Evolutionary conservation across 176 grass and related monocot species (phyloP), one percentile per base, ranked within the genome.

Genomic region (Carex scoparia): DNA sequence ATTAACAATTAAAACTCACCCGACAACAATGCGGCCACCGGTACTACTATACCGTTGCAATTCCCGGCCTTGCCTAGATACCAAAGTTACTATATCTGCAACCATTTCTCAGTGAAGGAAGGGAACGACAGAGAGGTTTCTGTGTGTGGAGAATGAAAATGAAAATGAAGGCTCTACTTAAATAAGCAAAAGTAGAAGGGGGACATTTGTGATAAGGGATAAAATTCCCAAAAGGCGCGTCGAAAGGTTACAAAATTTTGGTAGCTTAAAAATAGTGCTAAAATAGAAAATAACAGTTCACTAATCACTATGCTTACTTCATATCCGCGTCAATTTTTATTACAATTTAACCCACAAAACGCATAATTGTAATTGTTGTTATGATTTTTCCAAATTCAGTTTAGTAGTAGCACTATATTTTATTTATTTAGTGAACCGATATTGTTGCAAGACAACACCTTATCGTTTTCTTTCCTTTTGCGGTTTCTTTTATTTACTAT

Each of bases 31-130:
- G 37, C 88, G 80, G 40, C 81, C 60, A 4, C 88, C 88, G 54
- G 0, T 87, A 31, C 75, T 66, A 53, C 51, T 90, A 57, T 90
- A 90, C 13, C 88, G 71, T 64, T 90, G 88, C 61, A 87, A 44
- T 69, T 90, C 73, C 73, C 88, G 87, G 14, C 88, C 88, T 60
- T 87, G 85, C 13, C 88, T 19, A n/a, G 88, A 87, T 12, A 90
- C 81, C 81, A 67, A 63, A 15, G 71, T 13, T 37, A 48, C 73
- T 64, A 84, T 71, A 30, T 58, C 56, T 15, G 31, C 18, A n/a
- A 11, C 33, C 68, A 85, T 74, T 13, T 69, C 69, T 65, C 27
- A 27, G 11, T 66, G 35, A 46, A 19, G 13, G 12, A 37, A 37
- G 12, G 9, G 31, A 37, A 28, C 59, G 23, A 66, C 23, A 23